Conservation (phyloP, 1,284 basidiomycete genomes). For the Sporisorium reilianum region DNA sequence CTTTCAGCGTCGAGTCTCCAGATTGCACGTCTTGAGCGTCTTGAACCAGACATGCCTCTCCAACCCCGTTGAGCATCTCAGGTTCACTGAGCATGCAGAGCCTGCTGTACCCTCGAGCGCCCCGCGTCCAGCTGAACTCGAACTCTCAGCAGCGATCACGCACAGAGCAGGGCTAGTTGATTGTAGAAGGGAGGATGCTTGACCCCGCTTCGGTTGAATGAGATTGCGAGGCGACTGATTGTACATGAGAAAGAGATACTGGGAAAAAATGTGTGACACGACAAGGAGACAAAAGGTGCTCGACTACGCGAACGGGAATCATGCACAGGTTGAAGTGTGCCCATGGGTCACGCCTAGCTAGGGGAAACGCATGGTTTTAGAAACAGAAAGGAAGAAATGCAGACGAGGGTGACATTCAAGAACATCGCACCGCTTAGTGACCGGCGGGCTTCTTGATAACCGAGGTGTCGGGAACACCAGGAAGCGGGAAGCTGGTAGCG, state of each 20-base stretch:
- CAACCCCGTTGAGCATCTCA: no score
- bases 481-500: constrained; percentile 88
- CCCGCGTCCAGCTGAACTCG: no score
- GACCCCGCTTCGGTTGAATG: constrained; percentile 57
- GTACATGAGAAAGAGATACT: constrained; percentile 30
- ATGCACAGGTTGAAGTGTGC: constrained; percentile 55
- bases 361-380: constrained; percentile 22
- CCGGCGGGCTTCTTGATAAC: constrained; percentile 63
- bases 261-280: constrained; percentile 8
- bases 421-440: constrained; percentile 21
- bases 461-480: constrained; percentile 81
- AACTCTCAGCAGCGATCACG: no score
- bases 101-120: no score
- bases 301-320: constrained; percentile 37
- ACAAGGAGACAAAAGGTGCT: constrained; percentile 17
- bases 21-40: no score
- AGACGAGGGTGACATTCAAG: constrained; percentile 22
- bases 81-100: no score
- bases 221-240: constrained; percentile 54
- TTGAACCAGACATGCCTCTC: no score
- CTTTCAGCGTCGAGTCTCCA: no score
- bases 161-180: no score
- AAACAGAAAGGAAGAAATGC: constrained; percentile 23
- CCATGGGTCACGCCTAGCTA: constrained; percentile 1
- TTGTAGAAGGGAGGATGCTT: constrained; percentile 29